phyloP scores from a whole-genome alignment of 441 rosid genomes.

The Aleurites moluccanus region DNA sequence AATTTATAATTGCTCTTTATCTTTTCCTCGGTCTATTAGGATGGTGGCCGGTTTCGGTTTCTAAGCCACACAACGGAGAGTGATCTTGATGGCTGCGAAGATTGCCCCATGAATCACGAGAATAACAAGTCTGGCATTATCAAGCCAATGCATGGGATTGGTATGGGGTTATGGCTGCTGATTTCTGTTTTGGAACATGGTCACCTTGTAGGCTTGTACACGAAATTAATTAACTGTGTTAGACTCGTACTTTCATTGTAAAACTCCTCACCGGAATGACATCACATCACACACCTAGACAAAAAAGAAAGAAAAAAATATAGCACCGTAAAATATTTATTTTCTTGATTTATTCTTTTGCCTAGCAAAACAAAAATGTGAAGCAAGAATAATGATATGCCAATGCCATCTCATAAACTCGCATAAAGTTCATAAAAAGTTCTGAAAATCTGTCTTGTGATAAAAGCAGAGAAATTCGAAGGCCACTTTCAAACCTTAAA shows the following conservation, averaged over 20 bases:
- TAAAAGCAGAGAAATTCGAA: too few species aligned
- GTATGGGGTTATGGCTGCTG: not conserved
- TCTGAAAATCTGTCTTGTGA: too few species aligned
- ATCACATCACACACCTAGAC: not conserved
- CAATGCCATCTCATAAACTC: not conserved
- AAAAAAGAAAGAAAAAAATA: too few species aligned
- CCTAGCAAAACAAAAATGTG: not conserved
- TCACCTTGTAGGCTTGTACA: not conserved
- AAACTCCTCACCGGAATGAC: not conserved
- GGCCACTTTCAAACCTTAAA: too few species aligned
- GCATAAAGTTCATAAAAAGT: not conserved
- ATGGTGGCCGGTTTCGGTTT: not conserved
- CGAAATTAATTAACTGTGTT: not conserved
- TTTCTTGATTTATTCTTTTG: not conserved
- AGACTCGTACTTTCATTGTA: not conserved
- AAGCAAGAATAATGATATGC: too few species aligned
- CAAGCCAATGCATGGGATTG: not conserved
- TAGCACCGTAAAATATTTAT: too few species aligned
- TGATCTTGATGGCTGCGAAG: conserved; percentile 1
- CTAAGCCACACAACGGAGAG: not conserved
- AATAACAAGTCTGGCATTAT: not conserved
- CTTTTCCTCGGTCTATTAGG: not conserved
- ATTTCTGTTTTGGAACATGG: not conserved
- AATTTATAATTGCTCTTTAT: not conserved
- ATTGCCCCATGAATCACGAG: not conserved